Base-by-base conservation (phyloP, 2,329 filamentous ascomycete genomes). In the Diaporthe vaccinii region DNA sequence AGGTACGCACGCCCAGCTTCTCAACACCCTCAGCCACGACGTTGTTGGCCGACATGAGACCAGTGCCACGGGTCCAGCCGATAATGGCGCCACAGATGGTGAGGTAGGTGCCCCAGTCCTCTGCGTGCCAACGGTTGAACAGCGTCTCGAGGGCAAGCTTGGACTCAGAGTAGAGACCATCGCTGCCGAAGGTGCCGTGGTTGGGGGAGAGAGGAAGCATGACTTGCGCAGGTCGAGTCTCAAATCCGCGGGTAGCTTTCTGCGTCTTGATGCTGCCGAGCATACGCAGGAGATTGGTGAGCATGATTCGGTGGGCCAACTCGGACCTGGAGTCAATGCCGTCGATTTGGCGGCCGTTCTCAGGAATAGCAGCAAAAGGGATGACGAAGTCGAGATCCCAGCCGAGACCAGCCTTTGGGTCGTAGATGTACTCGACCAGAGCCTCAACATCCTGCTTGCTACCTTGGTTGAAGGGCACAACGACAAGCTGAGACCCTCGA, bases 21-120 rank as follows among this genome's bases (percentile, higher is more conserved):
- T 99, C 97, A 74, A 99, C 95, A 76, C 96, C 97, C 84, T 98
- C 96, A 49, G 97, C 97, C 78, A 98, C 96, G 80, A 98, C 92
- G 85, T 99, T 98, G 89, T 98, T 98, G 82, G 94, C 96, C 79
- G 94, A 94, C 96, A 99, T 99, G 80, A 99, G 92, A 83, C 97
- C 97, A 78, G 97, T 99, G 78, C 96, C 97, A 87, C 97, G 96
- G 80, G 97, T 99, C 97, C 97, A 99, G 77, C 97, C 97, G 83
- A 99, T 99, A 84, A 98, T 95, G 77, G 96, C 96, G 88, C 97
- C 97, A 80, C 97, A 99, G 80, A 99, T 97, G 76, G 96, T 98
- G 81, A 99, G 95, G 88, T 97, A 99, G 87, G 96, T 96, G 78
- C 92, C 93, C 97, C 97, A 99, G 87, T 92, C 96, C 87, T 99